Base-by-base conservation (phyloP, 2,329 filamentous ascomycete species). In the Sporothrix mexicana region DNA sequence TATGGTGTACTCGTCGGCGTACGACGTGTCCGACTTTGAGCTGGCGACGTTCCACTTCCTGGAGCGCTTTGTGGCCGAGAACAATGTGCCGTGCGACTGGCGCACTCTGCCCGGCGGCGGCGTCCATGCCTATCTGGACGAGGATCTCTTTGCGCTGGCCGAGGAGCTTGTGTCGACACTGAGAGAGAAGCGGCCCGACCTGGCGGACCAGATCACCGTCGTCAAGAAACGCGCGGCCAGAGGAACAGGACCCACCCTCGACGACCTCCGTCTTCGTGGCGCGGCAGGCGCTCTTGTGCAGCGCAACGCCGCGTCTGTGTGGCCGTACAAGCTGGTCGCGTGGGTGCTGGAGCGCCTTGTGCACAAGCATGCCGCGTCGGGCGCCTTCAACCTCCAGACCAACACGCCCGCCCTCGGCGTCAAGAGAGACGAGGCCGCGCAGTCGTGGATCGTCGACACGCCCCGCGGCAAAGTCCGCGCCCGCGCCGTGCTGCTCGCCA, bases 301-400 rank as follows among this genome's bases (percentile, higher is more conserved):
- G 74, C 83, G 83, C 55, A 83, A 88, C 57, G 92, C 93, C 0
- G 92, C 90, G 0, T 89, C 89, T 76, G 79, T 93, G 62, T 95
- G 92, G 92, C 94, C 94, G 0, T 97, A 97, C 81, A 97, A 96
- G 81, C 87, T 97, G 20, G 90, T 97, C 1, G 84, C 89, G 0
- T 91, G 90, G 81, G 85, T 95, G 0, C 82, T 97, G 0, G 88
- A 93, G 78, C 80, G 83, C 9, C 85, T 93, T 0, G 78, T 88
- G 0, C 75, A 72, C 41, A 76, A 75, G 69, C 78, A 80, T 73
- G 75, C 84, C 73, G 75, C 84, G 1, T 79, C 78, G 57, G 36
- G 15, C 61, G 10, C 20, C 3, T 89, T 94, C 78, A 94, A 94
- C 77, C 84, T 95, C 36, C 92, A 95, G 80, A 94, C 92, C 6